Evolutionary conservation across 139 green algal genomes (phyloP).

Genomic region (Penium margaritaceum): DNA sequence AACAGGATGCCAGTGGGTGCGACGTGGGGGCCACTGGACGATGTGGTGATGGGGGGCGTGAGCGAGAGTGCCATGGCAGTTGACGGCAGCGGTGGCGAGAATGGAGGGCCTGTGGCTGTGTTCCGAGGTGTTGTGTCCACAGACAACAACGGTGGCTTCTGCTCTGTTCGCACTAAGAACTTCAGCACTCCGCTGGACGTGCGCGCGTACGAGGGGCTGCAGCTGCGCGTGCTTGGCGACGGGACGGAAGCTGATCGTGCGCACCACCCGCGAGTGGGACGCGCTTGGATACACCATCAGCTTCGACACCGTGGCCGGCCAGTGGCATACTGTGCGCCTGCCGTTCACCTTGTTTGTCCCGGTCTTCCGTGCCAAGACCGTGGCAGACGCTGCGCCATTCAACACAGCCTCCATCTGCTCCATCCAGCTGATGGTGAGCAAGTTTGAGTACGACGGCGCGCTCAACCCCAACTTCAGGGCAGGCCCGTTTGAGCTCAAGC

Average conservation of each 20-base stretch:
- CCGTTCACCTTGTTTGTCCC: slow-evolving; percentile 75
- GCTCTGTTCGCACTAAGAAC: slow-evolving; percentile 56
- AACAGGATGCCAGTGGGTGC: slow-evolving; percentile 32
- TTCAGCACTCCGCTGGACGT: slow-evolving; percentile 71
- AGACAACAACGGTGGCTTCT: slow-evolving; percentile 83
- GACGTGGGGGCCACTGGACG: slow-evolving; percentile 75
- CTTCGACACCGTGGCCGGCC: slow-evolving; percentile 66
- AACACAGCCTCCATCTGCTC: no score
- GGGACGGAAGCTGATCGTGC: slow-evolving; percentile 82
- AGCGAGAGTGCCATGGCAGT: slow-evolving; percentile 53
- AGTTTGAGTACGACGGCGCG: slow-evolving; percentile 87
- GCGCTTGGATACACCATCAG: slow-evolving; percentile 66
- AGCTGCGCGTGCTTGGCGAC: slow-evolving; percentile 55
- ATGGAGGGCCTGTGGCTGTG: slow-evolving; percentile 42
- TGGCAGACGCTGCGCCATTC: slow-evolving; percentile 51
- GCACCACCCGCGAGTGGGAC: slow-evolving; percentile 72
- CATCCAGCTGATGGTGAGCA: slow-evolving; percentile 86
- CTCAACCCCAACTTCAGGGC: slow-evolving; percentile 78
- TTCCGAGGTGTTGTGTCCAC: slow-evolving; percentile 58
- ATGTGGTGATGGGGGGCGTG: slow-evolving; percentile 90
- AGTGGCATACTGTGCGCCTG: slow-evolving; percentile 52
- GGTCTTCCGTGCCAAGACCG: slow-evolving; percentile 65
- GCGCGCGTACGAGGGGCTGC: slow-evolving; percentile 59
- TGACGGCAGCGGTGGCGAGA: slow-evolving; percentile 56
- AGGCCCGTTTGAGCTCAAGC: slow-evolving; percentile 68